Percentiles rank a stretch among this genome's conserved stretches.
Evolutionary conservation across 2,329 filamentous ascomycete species (phyloP).

Genomic region (Calonectria pauciramosa): DNA sequence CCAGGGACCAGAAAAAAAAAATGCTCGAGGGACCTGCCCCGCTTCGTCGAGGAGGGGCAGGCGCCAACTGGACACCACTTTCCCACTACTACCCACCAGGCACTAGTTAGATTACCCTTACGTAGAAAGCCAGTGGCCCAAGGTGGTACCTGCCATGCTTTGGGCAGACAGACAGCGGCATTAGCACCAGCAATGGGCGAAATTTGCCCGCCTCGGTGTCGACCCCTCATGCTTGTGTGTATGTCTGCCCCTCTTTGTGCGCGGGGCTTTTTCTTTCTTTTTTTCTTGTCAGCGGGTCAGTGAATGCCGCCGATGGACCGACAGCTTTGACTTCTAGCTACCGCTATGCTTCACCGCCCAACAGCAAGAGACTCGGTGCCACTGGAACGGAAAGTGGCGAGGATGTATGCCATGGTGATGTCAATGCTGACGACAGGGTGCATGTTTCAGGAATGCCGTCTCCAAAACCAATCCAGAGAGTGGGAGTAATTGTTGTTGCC

Average conservation of each 20-base stretch:
- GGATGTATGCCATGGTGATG: not conserved
- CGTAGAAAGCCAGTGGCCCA: constrained; percentile 8
- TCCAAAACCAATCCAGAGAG: not conserved
- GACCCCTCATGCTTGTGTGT: constrained; percentile 11
- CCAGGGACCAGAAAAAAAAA: constrained; percentile 20
- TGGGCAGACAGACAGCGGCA: constrained; percentile 12
- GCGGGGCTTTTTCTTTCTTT: constrained; percentile 38
- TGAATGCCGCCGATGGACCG: constrained; percentile 11
- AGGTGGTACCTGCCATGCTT: constrained; percentile 9
- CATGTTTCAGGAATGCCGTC: not conserved
- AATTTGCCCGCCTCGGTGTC: constrained; percentile 8
- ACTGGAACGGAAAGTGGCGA: not conserved
- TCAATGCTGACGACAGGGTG: constrained; percentile 3
- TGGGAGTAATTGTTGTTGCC: not conserved
- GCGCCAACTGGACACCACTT: constrained; percentile 1
- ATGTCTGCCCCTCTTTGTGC: constrained; percentile 23
- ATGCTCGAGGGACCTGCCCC: constrained; percentile 25
- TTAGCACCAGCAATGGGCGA: not conserved
- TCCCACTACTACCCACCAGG: not conserved
- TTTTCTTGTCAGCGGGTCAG: constrained; percentile 28
- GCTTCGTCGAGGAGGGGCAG: constrained; percentile 21
- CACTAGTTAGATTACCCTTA: constrained; percentile 5
- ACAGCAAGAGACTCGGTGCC: not conserved
- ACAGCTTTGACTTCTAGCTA: not conserved
- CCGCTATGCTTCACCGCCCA: constrained; percentile 20